These are phyloP conservation scores for Pichia thaimueangensis DNA, from an alignment of 805 yeast genomes.

Conservation along the genomic window DNA sequence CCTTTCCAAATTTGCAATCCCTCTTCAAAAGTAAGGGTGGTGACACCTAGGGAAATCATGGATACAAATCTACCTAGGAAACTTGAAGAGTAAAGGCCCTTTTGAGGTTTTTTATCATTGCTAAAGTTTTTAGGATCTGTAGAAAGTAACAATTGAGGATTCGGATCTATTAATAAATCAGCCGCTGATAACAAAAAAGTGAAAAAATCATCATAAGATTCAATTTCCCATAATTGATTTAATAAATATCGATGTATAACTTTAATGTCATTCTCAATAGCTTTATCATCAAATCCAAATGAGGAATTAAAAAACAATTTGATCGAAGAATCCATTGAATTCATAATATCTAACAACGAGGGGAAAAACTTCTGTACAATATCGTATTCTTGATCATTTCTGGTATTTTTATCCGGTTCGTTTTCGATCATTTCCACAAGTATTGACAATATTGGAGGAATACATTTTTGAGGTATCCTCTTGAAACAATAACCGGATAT, in stretches of 20 bases:
- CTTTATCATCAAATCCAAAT: not conserved
- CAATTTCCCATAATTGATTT: slow-evolving; percentile 38
- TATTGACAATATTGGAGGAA: slow-evolving; percentile 35
- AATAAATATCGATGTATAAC: slow-evolving; percentile 23
- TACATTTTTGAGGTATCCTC: slow-evolving; percentile 32
- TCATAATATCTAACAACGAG: slow-evolving; percentile 20
- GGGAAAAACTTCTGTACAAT: slow-evolving; percentile 22
- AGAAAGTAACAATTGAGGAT: slow-evolving; percentile 1
- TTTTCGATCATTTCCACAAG: slow-evolving; percentile 38
- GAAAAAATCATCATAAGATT: slow-evolving; percentile 43
- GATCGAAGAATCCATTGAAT: slow-evolving; percentile 15
- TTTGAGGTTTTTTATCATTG: slow-evolving; percentile 12
- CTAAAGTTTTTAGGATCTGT: slow-evolving; percentile 18
- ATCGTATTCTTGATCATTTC: slow-evolving; percentile 1
- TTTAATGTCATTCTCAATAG: slow-evolving; percentile 20
- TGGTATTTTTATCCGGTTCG: not conserved
- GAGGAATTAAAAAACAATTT: slow-evolving; percentile 7
- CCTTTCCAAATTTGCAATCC: slow-evolving; percentile 36
- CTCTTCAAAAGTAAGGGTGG: slow-evolving; percentile 43
- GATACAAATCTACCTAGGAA: slow-evolving; percentile 43
- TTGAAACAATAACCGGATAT: slow-evolving; percentile 41
- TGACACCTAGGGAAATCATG: slow-evolving; percentile 34
- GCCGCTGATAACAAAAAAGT: slow-evolving; percentile 30
- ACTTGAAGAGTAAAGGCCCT: slow-evolving; percentile 32
- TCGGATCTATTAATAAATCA: slow-evolving; percentile 30